phyloP scores from a whole-genome alignment of 805 yeast genomes.

The Suhomyces prunicola region DNA sequence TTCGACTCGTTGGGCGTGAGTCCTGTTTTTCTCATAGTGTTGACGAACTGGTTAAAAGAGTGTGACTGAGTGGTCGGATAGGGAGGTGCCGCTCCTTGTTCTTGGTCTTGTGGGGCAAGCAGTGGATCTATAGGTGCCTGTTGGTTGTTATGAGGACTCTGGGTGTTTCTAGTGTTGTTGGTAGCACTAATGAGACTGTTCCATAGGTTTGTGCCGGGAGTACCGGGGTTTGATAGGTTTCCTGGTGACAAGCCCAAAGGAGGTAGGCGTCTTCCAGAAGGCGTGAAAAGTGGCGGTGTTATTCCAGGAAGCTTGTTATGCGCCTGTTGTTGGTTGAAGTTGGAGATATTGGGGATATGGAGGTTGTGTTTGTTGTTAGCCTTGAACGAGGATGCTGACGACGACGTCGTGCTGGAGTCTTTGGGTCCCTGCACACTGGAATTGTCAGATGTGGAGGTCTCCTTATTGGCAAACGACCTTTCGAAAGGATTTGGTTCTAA shows the following conservation, averaged over 20 bases:
- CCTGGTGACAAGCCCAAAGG: conserved; percentile 47
- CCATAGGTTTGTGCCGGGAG: conserved; percentile 53
- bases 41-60: conserved; percentile 25
- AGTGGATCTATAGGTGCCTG: conserved; percentile 2
- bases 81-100: conserved; percentile 4
- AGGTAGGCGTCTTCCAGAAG: conserved; percentile 59
- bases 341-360: conserved; percentile 32
- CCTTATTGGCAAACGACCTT: conserved; percentile 80
- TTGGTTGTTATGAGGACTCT: conserved; percentile 5
- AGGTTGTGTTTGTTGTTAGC: conserved; percentile 43
- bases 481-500: conserved; percentile 95
- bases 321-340: conserved; percentile 15
- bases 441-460: conserved; percentile 11
- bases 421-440: conserved; percentile 1
- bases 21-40: conserved; percentile 48
- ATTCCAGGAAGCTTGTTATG: conserved; percentile 28
- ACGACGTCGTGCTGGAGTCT: conserved; percentile 1
- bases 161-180: conserved; percentile 6
- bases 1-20: conserved; percentile 76
- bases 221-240: conserved; percentile 42
- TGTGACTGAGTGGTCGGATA: conserved; percentile 5
- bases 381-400: conserved; percentile 19
- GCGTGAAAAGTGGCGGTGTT: conserved; percentile 53
- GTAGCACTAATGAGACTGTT: conserved; percentile 45
- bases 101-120: conserved; percentile 9